Evolutionary conservation across 2,329 filamentous ascomycete genomes (phyloP).

Genomic region (Chlorencoelia australis): DNA sequence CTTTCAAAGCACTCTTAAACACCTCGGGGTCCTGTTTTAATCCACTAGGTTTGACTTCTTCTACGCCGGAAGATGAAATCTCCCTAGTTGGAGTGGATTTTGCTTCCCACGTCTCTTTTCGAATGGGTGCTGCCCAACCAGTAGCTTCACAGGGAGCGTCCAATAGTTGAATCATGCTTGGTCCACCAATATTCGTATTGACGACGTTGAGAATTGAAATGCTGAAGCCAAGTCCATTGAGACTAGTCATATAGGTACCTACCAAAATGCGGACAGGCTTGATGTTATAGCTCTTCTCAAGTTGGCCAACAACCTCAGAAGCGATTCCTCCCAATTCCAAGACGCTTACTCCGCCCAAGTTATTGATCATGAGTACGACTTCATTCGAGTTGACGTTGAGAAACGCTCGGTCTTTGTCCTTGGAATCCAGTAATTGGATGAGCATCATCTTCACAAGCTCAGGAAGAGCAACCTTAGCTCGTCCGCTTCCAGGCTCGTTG

Average conservation of each 20-base stretch:
- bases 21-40: constrained; percentile 23
- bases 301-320: constrained; percentile 52
- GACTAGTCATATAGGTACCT: constrained; percentile 61
- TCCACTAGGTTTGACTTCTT: constrained; percentile 27
- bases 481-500: constrained; percentile 49
- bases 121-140: constrained; percentile 55
- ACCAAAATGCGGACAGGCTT: constrained; percentile 51
- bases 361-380: constrained; percentile 57
- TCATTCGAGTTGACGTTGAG: constrained; percentile 48
- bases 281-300: constrained; percentile 47
- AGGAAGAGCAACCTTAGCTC: constrained; percentile 37
- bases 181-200: constrained; percentile 36
- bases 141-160: constrained; percentile 58
- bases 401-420: constrained; percentile 55
- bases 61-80: constrained; percentile 14
- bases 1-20: constrained; percentile 42
- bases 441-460: constrained; percentile 52
- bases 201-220: constrained; percentile 54
- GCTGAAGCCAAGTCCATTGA: constrained; percentile 64
- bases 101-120: constrained; percentile 47
- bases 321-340: constrained; percentile 59
- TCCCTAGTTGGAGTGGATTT: constrained; percentile 29
- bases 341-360: constrained; percentile 57
- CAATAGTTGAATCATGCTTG: constrained; percentile 52
- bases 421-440: constrained; percentile 49